These are phyloP conservation scores for Penicillium sp. DNA, from an alignment of 2,329 filamentous ascomycete genomes.

Conservation along the genomic window DNA sequence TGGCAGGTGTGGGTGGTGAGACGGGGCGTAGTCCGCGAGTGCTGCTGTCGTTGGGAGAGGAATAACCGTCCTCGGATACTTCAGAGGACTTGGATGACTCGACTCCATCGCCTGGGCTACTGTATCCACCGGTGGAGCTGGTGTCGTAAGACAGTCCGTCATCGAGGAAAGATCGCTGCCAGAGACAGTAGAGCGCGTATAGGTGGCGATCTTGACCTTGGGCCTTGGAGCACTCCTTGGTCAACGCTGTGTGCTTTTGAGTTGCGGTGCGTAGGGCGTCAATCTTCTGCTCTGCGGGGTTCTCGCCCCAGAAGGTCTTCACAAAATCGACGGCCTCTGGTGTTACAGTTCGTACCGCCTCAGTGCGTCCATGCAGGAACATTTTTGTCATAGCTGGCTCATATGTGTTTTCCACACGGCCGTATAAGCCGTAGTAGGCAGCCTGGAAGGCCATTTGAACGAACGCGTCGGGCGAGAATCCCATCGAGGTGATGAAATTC, in stretches of 20 bases:
- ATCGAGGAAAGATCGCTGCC: constrained; percentile 78
- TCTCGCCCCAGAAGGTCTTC: constrained; percentile 91
- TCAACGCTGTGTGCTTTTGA: constrained; percentile 74
- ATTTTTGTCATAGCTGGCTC: constrained; percentile 98
- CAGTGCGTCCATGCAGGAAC: constrained; percentile 88
- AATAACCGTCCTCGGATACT: constrained; percentile 43
- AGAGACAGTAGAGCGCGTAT: constrained; percentile 90
- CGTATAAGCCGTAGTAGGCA: constrained; percentile 95
- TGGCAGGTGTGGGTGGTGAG: constrained; percentile 58
- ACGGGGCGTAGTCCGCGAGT: constrained; percentile 52
- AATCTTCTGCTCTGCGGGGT: constrained; percentile 77
- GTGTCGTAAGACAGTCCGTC: constrained; percentile 56
- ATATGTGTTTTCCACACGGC: constrained; percentile 89
- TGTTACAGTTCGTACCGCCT: constrained; percentile 85
- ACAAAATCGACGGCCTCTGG: constrained; percentile 84
- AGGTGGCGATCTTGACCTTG: constrained; percentile 90
- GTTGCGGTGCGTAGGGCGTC: constrained; percentile 81
- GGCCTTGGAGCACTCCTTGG: constrained; percentile 82
- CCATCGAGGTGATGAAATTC: constrained; percentile 96
- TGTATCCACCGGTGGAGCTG: constrained; percentile 63
- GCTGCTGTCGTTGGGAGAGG: constrained; percentile 44
- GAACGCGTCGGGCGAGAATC: constrained; percentile 94
- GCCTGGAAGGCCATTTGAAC: constrained; percentile 99
- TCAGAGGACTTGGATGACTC: constrained; percentile 35
- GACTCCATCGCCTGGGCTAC: constrained; percentile 52